Evolutionary conservation across 225 moss, liverwort and hornwort species (phyloP).

Genomic region (Antitrichia curtipendula): DNA sequence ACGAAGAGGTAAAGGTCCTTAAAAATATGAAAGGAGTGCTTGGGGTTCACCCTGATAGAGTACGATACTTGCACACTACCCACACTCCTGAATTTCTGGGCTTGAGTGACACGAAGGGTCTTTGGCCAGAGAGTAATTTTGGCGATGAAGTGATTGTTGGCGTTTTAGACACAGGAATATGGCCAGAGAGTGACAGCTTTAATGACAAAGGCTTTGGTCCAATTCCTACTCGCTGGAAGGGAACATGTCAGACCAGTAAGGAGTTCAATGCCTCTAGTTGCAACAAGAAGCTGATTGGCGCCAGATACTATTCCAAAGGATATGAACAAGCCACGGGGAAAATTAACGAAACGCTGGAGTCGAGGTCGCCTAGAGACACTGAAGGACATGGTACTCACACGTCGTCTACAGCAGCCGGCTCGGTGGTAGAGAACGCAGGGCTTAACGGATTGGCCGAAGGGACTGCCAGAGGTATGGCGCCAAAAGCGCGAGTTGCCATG

Average conservation of each 20-base stretch:
- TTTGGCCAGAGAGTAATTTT: constrained; percentile 29
- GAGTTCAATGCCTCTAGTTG: constrained; percentile 29
- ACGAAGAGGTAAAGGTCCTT: constrained; percentile 23
- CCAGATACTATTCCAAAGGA: constrained; percentile 44
- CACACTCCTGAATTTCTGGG: constrained; percentile 70
- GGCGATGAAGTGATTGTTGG: constrained; percentile 85
- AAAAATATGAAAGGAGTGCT: constrained; percentile 35
- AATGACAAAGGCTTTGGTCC: constrained; percentile 41
- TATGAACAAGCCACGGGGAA: constrained; percentile 55
- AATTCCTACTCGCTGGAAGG: constrained; percentile 48
- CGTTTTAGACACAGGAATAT: constrained; percentile 72
- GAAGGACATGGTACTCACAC: constrained; percentile 95
- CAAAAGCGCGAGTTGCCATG: constrained; percentile 22
- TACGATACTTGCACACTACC: constrained; percentile 56
- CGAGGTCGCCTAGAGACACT: constrained; percentile 47
- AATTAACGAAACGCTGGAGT: constrained; percentile 51
- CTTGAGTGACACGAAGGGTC: constrained; percentile 8
- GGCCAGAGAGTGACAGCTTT: constrained; percentile 55
- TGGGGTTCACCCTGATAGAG: constrained; percentile 35
- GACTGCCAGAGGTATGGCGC: constrained; percentile 19
- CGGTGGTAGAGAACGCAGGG: constrained; percentile 1
- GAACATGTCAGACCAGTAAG: constrained; percentile 2
- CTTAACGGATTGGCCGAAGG: constrained; percentile 31
- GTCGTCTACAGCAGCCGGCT: constrained; percentile 63
- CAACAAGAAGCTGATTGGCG: constrained; percentile 83